Evolutionary conservation across 1,284 basidiomycete genomes (phyloP), one percentile per base, ranked within the genome.

Genomic region (Moniliella sp.): DNA sequence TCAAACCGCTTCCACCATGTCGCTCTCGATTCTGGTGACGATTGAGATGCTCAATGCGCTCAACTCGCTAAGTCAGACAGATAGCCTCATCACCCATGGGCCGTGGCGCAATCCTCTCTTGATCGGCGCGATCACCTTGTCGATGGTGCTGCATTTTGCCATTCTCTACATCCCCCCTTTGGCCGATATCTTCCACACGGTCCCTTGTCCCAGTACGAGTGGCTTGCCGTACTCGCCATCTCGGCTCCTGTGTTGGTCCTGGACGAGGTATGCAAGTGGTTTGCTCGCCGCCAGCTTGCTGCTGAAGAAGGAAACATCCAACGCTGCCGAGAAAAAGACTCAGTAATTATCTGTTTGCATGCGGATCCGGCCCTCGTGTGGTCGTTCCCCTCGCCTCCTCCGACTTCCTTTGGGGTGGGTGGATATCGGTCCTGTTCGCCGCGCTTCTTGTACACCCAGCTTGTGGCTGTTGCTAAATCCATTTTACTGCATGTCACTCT

Each of bases 1-100:
- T 49, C 72, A 70, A 12, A 84, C 83, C 5, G 52, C 50, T 4
- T 84, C 86, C 33, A 97, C 91, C 13, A 83, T 94, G 67, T 84
- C 80, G 44, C 67, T 97, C 23, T 88, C 83, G 16, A 88, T 91
- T 49, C 69, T 91, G 34, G 84, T 91, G 31, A 65, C 68, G n/a
- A 69, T 97, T 34, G 91, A 97, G 65, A 97, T 97, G 91, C 84
- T 93, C 67, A 97, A 97, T 65, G 88, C 88, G 14, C 83, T 91
- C 74, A 94, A 94, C 64, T 93, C 86, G 33, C 68, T 97, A 19
- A 83, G 79, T 12, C 88, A 97, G 65, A 91, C 91, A 61, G 88
- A 94, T 66, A 82, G 77, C 42, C 63, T 97, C 43, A 64, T 97
- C 30, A 71, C 71, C 14, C 67, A 94, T 27, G 84, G 88, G 1